These are phyloP conservation scores for Pythium brachiatum DNA, from an alignment of 352 stramenopile genomes.

Conservation along the genomic window DNA sequence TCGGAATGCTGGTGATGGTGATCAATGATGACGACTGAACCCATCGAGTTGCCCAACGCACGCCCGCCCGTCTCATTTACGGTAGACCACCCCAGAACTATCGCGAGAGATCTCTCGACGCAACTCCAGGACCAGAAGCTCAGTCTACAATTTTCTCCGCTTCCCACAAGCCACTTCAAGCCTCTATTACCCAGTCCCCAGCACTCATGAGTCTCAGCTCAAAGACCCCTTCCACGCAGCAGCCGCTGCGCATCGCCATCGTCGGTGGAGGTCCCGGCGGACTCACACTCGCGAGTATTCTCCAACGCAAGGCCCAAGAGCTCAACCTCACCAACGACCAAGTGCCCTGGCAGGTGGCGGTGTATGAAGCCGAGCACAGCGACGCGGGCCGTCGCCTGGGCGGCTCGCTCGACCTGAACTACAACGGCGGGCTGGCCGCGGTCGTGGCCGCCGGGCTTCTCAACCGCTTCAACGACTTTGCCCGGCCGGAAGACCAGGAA, in stretches of 20 bases:
- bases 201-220: neutral
- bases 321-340: neutral
- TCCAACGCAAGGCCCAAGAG: conserved; percentile 13
- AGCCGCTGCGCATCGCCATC: conserved; percentile 15
- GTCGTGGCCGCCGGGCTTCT: conserved; percentile 12
- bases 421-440: conserved; percentile 9
- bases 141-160: neutral
- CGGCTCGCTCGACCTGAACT: conserved; percentile 20
- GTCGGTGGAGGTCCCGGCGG: conserved; percentile 18
- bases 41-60: no score
- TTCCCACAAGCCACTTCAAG: neutral
- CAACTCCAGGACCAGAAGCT: neutral
- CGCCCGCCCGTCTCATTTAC: no score
- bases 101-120: no score
- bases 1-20: no score
- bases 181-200: neutral
- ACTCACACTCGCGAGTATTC: conserved; percentile 24
- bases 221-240: neutral
- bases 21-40: no score
- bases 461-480: conserved; percentile 12
- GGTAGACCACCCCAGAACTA: no score
- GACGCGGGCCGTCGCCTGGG: conserved; percentile 6
- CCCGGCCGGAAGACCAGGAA: conserved; percentile 18
- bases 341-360: neutral
- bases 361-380: conserved; percentile 19